Conservation (phyloP, 176 grass and related monocot species). For the Microstegium vimineum region DNA sequence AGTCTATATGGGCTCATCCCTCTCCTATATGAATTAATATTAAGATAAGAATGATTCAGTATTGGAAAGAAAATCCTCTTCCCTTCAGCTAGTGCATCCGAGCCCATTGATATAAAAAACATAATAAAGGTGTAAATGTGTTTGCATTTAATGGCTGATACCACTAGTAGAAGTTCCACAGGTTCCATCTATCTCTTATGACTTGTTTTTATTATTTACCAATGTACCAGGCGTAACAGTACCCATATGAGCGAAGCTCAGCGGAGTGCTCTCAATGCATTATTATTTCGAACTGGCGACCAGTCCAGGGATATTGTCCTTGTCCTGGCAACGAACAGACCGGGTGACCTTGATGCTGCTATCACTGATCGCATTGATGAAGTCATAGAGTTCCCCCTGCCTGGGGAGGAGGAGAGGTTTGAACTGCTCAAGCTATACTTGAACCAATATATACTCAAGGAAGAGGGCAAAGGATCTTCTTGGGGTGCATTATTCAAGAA, state of each 20-base stretch:
- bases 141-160: not conserved
- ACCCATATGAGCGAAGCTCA: conserved; percentile 87
- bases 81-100: not conserved
- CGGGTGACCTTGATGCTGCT: conserved; percentile 87
- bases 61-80: not conserved
- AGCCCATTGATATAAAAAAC: not conserved
- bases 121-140: not conserved
- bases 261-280: conserved; percentile 89
- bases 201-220: conserved; percentile 20
- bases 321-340: conserved; percentile 88
- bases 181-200: conserved; percentile 1
- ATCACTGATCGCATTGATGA: conserved; percentile 95
- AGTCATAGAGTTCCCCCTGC: conserved; percentile 83
- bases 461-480: conserved; percentile 30
- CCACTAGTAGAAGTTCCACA: not conserved
- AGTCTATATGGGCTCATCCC: not conserved
- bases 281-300: conserved; percentile 91
- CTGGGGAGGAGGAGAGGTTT: conserved; percentile 75
- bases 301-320: conserved; percentile 84
- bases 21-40: not conserved
- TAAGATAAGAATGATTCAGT: not conserved
- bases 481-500: conserved; percentile 56
- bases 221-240: conserved; percentile 73
- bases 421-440: conserved; percentile 85
- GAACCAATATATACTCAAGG: conserved; percentile 62